Evolutionary conservation across 129 eudicot genomes (phyloP), one percentile per base, ranked within the genome.

Genomic region (Arctium minus): DNA sequence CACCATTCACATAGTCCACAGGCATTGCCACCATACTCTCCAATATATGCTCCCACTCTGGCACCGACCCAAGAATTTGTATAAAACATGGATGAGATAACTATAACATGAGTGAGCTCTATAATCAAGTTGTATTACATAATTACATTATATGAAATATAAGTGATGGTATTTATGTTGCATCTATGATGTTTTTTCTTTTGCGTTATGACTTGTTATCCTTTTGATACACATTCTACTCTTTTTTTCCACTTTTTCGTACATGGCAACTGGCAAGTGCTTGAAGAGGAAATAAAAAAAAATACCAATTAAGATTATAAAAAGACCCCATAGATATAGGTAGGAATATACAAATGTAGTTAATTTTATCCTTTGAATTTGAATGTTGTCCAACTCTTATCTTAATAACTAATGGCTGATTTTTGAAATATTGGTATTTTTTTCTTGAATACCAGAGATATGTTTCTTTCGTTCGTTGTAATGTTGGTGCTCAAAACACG

Each of bases 1-100:
- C 86, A 84, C 70, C 29, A 78, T 15, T 22, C 83, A 9, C 83
- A 79, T 17, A 79, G 67, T 78, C 73, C 86, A 31, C 62, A 77
- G 22, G 80, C 76, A 2, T 18, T 79, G 84, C 36, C 83, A 44
- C 84, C 68, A 60, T 17, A 60, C 8, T 9, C 68, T 60, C 68
- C 68, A 60, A 60, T 39, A 33, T 44, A 44, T 0, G 72, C 80
- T 73, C 84, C 84, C 8, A 8, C 76, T 42, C 36, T 27, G 27
- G 42, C 76, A 65, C 77, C 65, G 1, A 60, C 29, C n/a, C 29
- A 29, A n/a, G 6, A 15, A 67, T 69, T 80, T 44, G 36, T 42
- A 77, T 3, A 0, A 32, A 73, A 79, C 29, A 48, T 65, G 75
- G 71, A 73, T 73, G 35, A 78, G 56, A 22, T 84, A 1, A 40